A percentile compares a stretch with the other conserved stretches of the same genome.
Evolutionary conservation across 345 rosid species (phyloP).

Genomic region (Rhodamnia rubescens): DNA sequence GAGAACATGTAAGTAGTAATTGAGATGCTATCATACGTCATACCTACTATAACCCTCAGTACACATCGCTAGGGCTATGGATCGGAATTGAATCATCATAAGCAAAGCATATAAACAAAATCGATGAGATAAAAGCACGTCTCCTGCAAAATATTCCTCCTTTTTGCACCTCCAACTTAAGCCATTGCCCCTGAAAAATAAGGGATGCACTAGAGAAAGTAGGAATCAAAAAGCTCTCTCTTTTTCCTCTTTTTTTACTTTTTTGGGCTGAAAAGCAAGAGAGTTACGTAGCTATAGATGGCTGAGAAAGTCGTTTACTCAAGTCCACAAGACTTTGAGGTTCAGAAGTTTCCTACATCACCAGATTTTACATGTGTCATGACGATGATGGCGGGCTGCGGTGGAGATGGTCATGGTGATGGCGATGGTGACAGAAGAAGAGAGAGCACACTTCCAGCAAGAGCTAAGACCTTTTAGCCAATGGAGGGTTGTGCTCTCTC

Average conservation of each 20-base stretch:
- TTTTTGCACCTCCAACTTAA: background rate
- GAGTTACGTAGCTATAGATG: background rate
- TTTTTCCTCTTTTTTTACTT: background rate
- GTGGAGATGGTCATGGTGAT: background rate
- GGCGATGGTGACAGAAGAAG: constrained; percentile 62
- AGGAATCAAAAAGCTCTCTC: background rate
- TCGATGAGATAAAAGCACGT: background rate
- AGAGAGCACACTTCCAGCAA: constrained; percentile 85
- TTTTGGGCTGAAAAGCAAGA: background rate
- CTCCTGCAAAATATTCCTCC: background rate
- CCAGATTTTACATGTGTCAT: background rate
- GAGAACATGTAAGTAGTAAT: background rate
- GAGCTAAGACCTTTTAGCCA: constrained; percentile 37
- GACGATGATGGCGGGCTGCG: background rate
- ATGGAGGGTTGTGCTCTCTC: constrained; percentile 84
- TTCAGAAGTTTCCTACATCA: background rate
- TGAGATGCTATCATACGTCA: background rate
- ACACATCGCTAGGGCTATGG: background rate
- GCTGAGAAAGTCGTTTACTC: background rate
- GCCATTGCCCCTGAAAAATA: background rate
- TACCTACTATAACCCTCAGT: background rate
- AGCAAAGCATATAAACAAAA: background rate
- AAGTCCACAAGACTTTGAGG: background rate
- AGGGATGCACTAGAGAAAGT: background rate
- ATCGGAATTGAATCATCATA: background rate